A percentile compares a stretch with the other conserved stretches of the same genome.
Conservation (phyloP, 2,329 filamentous ascomycete genomes). For the Leptographium lundbergii region DNA sequence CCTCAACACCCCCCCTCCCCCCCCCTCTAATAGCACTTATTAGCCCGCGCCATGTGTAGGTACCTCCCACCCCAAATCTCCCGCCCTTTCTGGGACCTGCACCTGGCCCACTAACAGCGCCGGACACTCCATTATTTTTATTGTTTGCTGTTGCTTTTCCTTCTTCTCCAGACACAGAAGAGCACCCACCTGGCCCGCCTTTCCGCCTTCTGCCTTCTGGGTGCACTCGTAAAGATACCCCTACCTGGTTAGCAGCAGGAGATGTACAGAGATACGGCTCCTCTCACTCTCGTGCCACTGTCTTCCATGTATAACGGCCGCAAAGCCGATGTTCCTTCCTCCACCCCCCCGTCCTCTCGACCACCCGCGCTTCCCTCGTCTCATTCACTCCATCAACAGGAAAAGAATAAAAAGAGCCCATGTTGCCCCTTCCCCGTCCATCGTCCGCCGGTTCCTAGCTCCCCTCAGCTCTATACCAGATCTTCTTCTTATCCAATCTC, state of each 20-base stretch:
- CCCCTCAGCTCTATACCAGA: constrained; percentile 1
- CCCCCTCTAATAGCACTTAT: not conserved
- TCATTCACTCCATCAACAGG: not conserved
- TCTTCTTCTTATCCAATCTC: not conserved
- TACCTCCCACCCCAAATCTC: not conserved
- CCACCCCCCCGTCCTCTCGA: not conserved
- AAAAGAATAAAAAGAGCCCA: constrained; percentile 3
- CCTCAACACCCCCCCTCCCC: not conserved
- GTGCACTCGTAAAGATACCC: not conserved
- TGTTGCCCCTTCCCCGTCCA: not conserved
- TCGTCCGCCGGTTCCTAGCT: not conserved
- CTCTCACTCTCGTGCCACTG: not conserved
- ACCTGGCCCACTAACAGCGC: not conserved
- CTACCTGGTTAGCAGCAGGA: not conserved
- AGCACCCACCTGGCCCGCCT: not conserved
- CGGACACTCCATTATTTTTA: not conserved
- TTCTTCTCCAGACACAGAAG: not conserved
- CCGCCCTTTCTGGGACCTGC: not conserved
- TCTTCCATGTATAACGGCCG: not conserved
- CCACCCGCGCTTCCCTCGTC: not conserved
- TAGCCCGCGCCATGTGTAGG: not conserved
- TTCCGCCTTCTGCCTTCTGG: constrained; percentile 1
- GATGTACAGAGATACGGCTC: not conserved
- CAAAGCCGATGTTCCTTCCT: not conserved
- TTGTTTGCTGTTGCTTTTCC: not conserved